Conservation (phyloP, 2,329 filamentous ascomycete genomes). For the Aureobasidium musti region DNA sequence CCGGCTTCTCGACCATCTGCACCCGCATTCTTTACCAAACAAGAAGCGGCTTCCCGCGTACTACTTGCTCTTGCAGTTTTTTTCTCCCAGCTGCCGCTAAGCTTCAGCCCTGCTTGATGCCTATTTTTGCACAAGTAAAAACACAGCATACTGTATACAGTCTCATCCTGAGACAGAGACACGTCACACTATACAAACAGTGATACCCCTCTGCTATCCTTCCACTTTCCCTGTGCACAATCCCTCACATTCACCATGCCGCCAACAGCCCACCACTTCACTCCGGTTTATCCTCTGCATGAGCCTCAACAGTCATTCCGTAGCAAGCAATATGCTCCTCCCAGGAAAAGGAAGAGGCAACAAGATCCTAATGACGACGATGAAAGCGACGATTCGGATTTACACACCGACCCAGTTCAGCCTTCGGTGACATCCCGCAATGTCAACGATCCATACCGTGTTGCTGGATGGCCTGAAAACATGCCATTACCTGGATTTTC, state of each 20-base stretch:
- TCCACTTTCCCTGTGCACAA: neutral
- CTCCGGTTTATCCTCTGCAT: slow-evolving; percentile 28
- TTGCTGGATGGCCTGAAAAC: slow-evolving; percentile 47
- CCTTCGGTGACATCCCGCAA: slow-evolving; percentile 32
- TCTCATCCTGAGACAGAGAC: slow-evolving; percentile 10
- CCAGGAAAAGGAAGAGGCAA: slow-evolving; percentile 33
- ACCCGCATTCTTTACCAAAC: neutral
- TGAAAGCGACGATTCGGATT: slow-evolving; percentile 38
- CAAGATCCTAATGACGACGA: slow-evolving; percentile 26
- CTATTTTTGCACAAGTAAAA: neutral
- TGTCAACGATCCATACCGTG: slow-evolving; percentile 41
- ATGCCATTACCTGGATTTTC: slow-evolving; percentile 45
- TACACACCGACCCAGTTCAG: neutral
- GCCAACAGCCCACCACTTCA: slow-evolving; percentile 27
- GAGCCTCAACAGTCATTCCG: slow-evolving; percentile 27
- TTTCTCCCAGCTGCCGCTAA: slow-evolving; percentile 24
- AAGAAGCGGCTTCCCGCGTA: slow-evolving; percentile 1
- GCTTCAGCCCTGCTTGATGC: slow-evolving; percentile 8
- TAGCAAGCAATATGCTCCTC: slow-evolving; percentile 29
- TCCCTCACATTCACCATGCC: slow-evolving; percentile 17
- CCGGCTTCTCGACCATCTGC: neutral
- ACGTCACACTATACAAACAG: slow-evolving; percentile 4
- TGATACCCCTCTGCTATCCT: neutral
- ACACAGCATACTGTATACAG: neutral
- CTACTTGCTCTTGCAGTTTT: no score